Percentiles rank a stretch among this genome's conserved stretches.
phyloP scores from a whole-genome alignment of 805 yeast genomes.

The Jamesozyma jinghongensis region DNA sequence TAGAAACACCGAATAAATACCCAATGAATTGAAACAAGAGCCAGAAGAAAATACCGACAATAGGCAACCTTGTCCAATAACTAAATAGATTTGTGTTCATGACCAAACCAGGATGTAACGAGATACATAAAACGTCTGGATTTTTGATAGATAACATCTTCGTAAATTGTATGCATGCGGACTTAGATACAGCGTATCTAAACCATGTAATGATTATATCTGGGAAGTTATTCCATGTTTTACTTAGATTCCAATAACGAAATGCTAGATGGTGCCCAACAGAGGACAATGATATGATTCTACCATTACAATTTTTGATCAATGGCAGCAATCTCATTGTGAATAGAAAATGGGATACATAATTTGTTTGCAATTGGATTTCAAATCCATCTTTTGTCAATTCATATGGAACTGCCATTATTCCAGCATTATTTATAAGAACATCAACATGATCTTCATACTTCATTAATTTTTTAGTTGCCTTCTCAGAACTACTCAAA shows the following conservation, averaged over 20 bases:
- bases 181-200: conserved; percentile 68
- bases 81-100: conserved; percentile 69
- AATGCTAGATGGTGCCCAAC: conserved; percentile 52
- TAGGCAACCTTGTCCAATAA: conserved; percentile 69
- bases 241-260: conserved; percentile 38
- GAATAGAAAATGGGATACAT: conserved; percentile 63
- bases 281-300: conserved; percentile 58
- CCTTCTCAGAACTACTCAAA: conserved; percentile 38
- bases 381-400: conserved; percentile 65
- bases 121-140: conserved; percentile 53
- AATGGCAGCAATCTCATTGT: conserved; percentile 51
- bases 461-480: conserved; percentile 38
- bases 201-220: conserved; percentile 66
- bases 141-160: conserved; percentile 54
- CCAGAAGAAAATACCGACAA: conserved; percentile 71
- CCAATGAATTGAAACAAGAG: conserved; percentile 61
- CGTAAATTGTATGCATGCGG: conserved; percentile 67
- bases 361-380: conserved; percentile 71
- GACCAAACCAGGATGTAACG: conserved; percentile 82
- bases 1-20: conserved; percentile 57
- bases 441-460: conserved; percentile 47
- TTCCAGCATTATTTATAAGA: conserved; percentile 70
- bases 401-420: conserved; percentile 64
- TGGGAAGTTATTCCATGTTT: conserved; percentile 47
- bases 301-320: conserved; percentile 34